Evolutionary conservation across 106 monocot genomes (phyloP).

Genomic region (Apostasia ramifera): DNA sequence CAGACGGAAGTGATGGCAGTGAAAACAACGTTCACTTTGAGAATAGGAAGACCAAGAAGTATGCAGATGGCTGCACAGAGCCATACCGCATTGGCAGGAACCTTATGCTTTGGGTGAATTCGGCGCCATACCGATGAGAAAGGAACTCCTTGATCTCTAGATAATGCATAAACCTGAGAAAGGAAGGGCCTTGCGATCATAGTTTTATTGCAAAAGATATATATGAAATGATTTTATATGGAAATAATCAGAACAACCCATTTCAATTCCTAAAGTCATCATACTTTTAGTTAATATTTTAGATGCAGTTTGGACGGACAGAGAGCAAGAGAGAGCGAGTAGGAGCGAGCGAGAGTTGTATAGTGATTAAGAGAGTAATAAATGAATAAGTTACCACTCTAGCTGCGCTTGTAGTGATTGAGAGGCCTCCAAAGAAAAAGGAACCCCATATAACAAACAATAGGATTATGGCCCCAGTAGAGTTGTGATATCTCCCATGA

Average conservation of each 20-base stretch:
- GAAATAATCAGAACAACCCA: background rate
- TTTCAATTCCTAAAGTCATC: too few relatives aligned
- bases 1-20: constrained; percentile 69
- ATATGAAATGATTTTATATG: background rate
- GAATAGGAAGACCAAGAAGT: constrained; percentile 62
- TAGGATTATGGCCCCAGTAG: constrained; percentile 56
- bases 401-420: constrained; percentile 84
- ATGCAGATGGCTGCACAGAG: constrained; percentile 53
- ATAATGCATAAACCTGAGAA: constrained; percentile 67
- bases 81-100: constrained; percentile 81
- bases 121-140: constrained; percentile 69
- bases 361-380: too few relatives aligned
- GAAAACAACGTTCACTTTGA: constrained; percentile 70
- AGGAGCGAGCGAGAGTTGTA: too few relatives aligned
- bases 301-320: too few relatives aligned
- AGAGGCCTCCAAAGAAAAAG: constrained; percentile 88
- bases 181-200: background rate
- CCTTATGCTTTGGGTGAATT: constrained; percentile 67
- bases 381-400: constrained; percentile 43
- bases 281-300: too few relatives aligned
- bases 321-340: too few relatives aligned
- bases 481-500: constrained; percentile 62
- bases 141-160: constrained; percentile 59
- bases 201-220: background rate
- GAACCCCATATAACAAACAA: constrained; percentile 84